Evolutionary conservation across 345 rosid genomes (phyloP).

Genomic region (Hevea brasiliensis): DNA sequence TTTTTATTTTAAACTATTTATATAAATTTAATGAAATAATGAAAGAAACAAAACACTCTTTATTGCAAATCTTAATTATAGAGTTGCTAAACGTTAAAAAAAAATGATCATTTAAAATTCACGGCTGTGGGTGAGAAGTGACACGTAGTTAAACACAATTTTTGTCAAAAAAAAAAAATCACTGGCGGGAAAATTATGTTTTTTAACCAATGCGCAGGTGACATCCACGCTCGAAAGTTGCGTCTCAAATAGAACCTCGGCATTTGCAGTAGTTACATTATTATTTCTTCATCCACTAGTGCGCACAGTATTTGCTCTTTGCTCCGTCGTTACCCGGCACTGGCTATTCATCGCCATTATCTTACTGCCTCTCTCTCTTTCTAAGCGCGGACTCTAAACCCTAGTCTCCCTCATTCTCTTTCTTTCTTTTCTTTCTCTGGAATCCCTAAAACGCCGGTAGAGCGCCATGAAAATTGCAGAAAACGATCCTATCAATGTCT

Average conservation of each 20-base stretch:
- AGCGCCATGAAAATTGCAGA: conserved; percentile 58
- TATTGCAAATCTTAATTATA: too few relatives aligned
- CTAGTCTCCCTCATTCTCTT: not conserved
- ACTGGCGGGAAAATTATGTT: conserved; percentile 53
- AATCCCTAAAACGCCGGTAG: not conserved
- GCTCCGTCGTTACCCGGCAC: conserved; percentile 12
- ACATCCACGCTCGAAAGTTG: not conserved
- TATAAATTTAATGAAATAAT: too few relatives aligned
- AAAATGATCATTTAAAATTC: too few relatives aligned
- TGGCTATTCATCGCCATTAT: not conserved
- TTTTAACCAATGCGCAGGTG: not conserved
- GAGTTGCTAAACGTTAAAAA: too few relatives aligned
- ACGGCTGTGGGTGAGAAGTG: too few relatives aligned
- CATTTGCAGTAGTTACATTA: not conserved
- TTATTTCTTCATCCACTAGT: not conserved
- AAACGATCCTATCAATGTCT: conserved; percentile 36
- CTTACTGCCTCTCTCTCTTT: not conserved
- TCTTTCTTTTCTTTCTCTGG: not conserved
- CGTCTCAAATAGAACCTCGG: not conserved
- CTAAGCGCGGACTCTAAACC: not conserved
- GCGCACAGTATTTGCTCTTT: not conserved
- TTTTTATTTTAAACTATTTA: too few relatives aligned
- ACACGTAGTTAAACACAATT: too few relatives aligned
- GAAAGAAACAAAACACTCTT: too few relatives aligned
- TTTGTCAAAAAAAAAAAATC: too few relatives aligned